These are phyloP conservation scores for Syzygium syzygioides DNA, from an alignment of 441 rosid genomes.

Conservation along the genomic window DNA sequence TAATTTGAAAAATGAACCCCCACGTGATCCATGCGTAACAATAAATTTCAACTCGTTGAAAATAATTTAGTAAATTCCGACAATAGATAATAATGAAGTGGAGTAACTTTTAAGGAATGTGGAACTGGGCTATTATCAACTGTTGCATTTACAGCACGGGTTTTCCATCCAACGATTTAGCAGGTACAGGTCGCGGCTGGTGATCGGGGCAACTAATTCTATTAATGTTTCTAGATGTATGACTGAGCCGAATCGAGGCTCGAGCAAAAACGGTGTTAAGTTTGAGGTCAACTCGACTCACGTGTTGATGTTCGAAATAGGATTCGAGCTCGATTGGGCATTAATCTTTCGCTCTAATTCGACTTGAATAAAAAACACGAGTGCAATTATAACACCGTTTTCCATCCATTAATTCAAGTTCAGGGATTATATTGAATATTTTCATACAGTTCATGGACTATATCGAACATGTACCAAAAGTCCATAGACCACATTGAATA, in stretches of 20 bases:
- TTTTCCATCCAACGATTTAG: background rate
- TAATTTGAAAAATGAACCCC: background rate
- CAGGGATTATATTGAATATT: too few relatives aligned
- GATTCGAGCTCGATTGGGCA: background rate
- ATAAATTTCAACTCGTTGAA: background rate
- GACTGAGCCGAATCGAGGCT: background rate
- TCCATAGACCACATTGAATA: too few relatives aligned
- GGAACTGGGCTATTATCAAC: background rate
- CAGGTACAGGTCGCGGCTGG: too few relatives aligned
- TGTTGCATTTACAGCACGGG: background rate
- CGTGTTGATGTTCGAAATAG: background rate
- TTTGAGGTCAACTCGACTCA: accelerated
- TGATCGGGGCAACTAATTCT: background rate
- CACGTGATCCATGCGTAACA: background rate
- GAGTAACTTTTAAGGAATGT: background rate
- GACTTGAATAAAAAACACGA: background rate
- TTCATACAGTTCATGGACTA: too few relatives aligned
- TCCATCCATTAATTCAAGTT: too few relatives aligned
- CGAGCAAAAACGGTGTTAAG: background rate
- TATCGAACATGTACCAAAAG: too few relatives aligned
- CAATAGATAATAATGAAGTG: background rate
- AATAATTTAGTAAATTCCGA: background rate
- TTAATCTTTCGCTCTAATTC: background rate
- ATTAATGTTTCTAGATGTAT: too few relatives aligned
- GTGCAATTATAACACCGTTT: too few relatives aligned